These are phyloP conservation scores for Pyrus hybrid DNA, from an alignment of 331 rosid species.

Conservation along the genomic window DNA sequence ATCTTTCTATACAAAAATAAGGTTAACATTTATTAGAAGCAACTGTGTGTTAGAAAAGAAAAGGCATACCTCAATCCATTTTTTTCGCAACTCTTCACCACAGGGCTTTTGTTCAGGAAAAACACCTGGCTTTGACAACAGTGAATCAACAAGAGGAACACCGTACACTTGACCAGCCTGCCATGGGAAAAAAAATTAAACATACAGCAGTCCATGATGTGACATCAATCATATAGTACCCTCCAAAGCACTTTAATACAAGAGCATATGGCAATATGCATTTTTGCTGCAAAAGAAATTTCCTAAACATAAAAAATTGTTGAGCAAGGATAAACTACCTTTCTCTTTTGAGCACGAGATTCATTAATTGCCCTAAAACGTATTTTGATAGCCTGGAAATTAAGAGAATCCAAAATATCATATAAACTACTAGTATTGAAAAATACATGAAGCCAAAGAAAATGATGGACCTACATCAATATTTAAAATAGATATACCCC, in stretches of 20 bases:
- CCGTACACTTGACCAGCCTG: slow-evolving; percentile 99
- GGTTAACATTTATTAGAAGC: not conserved
- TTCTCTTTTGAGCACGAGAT: slow-evolving; percentile 96
- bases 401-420: not conserved
- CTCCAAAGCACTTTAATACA: not conserved
- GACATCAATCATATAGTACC: not conserved
- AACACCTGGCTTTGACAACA: slow-evolving; percentile 66
- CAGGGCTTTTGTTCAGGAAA: slow-evolving; percentile 75
- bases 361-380: slow-evolving; percentile 95
- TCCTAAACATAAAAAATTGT: not conserved
- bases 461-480: not conserved
- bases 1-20: not conserved
- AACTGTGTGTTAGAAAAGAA: not conserved
- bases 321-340: slow-evolving; percentile 42
- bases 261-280: too few relatives aligned
- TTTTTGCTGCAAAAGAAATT: not conserved
- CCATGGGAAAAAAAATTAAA: slow-evolving; percentile 18
- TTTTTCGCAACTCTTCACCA: slow-evolving; percentile 76
- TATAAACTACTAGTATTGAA: not conserved
- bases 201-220: slow-evolving; percentile 18
- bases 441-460: not conserved
- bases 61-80: slow-evolving; percentile 91
- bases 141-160: slow-evolving; percentile 76
- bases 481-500: slow-evolving; percentile 3
- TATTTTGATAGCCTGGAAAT: slow-evolving; percentile 74